These are phyloP conservation scores for Baorangia bicolor DNA, from an alignment of 768 basidiomycete genomes.

Conservation along the genomic window DNA sequence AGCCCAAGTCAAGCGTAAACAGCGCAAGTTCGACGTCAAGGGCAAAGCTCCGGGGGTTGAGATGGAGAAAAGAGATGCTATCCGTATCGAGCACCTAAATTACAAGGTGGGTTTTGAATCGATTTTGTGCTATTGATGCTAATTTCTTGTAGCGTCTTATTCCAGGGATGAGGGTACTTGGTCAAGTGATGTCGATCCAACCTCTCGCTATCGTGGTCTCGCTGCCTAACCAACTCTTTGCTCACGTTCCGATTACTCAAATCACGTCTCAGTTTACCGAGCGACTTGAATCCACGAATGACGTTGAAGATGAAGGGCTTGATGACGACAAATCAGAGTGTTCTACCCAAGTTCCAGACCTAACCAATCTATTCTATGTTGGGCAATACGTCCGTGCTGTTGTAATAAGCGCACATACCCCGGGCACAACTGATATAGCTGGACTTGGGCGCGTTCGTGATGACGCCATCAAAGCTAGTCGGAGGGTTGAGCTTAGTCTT, in stretches of 20 bases:
- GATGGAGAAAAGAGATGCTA: constrained; percentile 41
- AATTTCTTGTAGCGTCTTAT: constrained; percentile 57
- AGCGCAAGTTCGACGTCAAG: constrained; percentile 46
- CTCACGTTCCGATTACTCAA: constrained; percentile 92
- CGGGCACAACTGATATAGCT: constrained; percentile 60
- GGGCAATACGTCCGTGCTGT: constrained; percentile 86
- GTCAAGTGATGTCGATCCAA: constrained; percentile 82
- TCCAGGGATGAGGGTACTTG: constrained; percentile 83
- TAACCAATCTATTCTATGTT: constrained; percentile 71
- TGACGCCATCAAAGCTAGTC: constrained; percentile 63
- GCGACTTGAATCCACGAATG: constrained; percentile 62
- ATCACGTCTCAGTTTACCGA: constrained; percentile 77
- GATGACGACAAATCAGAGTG: constrained; percentile 44
- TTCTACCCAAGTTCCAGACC: constrained; percentile 53
- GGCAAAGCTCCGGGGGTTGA: constrained; percentile 28
- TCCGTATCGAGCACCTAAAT: constrained; percentile 88
- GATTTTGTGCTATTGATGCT: background rate
- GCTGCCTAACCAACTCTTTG: constrained; percentile 93
- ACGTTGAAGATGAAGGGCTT: constrained; percentile 43
- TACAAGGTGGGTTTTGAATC: constrained; percentile 65
- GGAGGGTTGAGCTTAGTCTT: constrained; percentile 82
- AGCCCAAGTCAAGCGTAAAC: constrained; percentile 41
- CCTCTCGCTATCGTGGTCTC: constrained; percentile 90
- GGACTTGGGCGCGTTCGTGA: constrained; percentile 64
- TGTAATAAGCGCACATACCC: constrained; percentile 65